Base-by-base conservation (phyloP, 1,284 basidiomycete species). In the Ustilago xerochloae region DNA sequence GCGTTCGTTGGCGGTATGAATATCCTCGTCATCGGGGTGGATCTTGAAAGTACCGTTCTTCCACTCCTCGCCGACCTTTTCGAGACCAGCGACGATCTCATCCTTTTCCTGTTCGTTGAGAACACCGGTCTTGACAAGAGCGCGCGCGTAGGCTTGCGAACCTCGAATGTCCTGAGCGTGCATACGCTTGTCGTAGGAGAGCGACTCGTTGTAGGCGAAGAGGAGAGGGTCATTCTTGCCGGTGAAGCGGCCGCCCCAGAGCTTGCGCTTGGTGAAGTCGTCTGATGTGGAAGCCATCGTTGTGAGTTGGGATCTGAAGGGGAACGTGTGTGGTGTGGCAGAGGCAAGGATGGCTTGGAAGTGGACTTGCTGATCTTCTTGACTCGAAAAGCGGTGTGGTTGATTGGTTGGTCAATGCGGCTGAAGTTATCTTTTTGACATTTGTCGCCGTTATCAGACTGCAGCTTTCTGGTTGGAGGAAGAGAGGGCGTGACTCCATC, bases 1-100 rank as follows among this genome's bases (percentile, higher is more conserved):
- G 56, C 97, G 91, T 85, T 99, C 96, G 83, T 99, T 99, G 62
- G 97, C 97, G n/a, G 96, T 99, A 85, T 99, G 96, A 67, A 99
- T 98, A 83, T 99, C 96, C 83, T 99, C 96, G 83, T 99, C 96
- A 78, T 96, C 94, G 15, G 89, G 87, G 10, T 74, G 72, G 36
- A 74, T 76, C 26, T 75, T 30, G 67, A 85, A 85, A 13, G 73
- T 75, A 51, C 77, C 78, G 2, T 62, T 55, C 54, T 73, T 88
- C 96, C 96, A 99, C 86, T 98, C 96, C 78, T 89, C 86, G 63
- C 89, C 90, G 55, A 99, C 94, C 39, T 86, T 85, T 69, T 88
- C 86, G 53, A 99, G 88, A n/a, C 95, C 96, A 35, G 89, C 86
- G 32, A 90, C 88, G 76, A 98, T 93, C 85, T 89, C 89, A 30